phyloP scores from a whole-genome alignment of 73 alveolate species.

The Halteria grandinella region DNA sequence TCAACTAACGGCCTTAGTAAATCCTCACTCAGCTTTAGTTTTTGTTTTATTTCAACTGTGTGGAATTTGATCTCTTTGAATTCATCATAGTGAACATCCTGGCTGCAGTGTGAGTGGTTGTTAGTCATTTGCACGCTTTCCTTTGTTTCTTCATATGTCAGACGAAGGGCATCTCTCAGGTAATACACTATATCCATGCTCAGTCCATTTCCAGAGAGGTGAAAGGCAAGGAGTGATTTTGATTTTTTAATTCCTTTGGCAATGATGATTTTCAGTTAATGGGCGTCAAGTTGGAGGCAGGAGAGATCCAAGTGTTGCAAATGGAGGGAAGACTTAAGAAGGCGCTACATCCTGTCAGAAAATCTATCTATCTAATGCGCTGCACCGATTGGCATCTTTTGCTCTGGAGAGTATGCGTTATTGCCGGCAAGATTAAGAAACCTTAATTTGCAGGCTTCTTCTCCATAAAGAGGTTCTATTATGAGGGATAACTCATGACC shows the following conservation, averaged over 20 bases:
- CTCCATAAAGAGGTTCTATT: not conserved
- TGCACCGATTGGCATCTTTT: too few relatives aligned
- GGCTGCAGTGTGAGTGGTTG: not conserved
- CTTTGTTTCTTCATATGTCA: not conserved
- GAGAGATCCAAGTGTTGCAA: slow-evolving; percentile 11
- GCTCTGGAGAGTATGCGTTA: not conserved
- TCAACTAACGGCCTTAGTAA: not conserved
- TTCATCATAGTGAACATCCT: not conserved
- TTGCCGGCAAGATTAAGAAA: slow-evolving; percentile 5
- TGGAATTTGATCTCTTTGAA: not conserved
- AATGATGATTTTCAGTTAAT: not conserved
- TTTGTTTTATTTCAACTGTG: not conserved
- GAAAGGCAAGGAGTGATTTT: slow-evolving; percentile 5
- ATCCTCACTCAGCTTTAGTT: not conserved
- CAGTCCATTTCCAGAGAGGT: not conserved
- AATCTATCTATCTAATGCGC: not conserved
- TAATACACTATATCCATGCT: not conserved
- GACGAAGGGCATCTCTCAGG: not conserved
- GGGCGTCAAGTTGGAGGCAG: not conserved
- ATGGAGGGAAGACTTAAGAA: not conserved
- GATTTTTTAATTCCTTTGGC: slow-evolving; percentile 25
- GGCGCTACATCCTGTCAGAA: not conserved
- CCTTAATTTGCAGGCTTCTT: not conserved
- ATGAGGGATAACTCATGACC: not conserved
- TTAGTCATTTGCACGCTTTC: not conserved